These are phyloP conservation scores for Jacaranda mimosifolia DNA, from an alignment of 257 asterid species.

Conservation along the genomic window DNA sequence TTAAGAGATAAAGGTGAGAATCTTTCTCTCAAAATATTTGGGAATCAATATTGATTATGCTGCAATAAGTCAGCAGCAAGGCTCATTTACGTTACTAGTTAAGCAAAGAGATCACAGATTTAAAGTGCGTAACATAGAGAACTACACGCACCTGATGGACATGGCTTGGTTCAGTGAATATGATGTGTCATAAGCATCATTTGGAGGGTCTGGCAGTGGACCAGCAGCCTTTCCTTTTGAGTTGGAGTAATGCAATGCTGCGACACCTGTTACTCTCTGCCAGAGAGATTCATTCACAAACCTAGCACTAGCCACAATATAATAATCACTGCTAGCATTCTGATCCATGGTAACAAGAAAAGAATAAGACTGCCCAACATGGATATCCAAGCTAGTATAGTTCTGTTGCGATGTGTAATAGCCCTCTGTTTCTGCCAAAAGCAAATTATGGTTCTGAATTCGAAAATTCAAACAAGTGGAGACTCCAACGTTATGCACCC, in stretches of 20 bases:
- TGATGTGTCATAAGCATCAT: constrained; percentile 59
- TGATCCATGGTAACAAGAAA: constrained; percentile 82
- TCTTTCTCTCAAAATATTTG: too few species aligned
- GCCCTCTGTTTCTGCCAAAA: constrained; percentile 85
- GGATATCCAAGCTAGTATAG: constrained; percentile 72
- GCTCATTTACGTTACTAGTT: not conserved
- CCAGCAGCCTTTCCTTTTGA: constrained; percentile 69
- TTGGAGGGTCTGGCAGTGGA: constrained; percentile 83
- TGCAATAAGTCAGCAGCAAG: not conserved
- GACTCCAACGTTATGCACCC: constrained; percentile 87
- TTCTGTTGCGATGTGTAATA: constrained; percentile 75
- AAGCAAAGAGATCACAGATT: not conserved
- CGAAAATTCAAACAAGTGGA: constrained; percentile 84
- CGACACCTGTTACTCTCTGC: constrained; percentile 85
- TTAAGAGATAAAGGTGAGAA: not conserved
- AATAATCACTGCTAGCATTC: constrained; percentile 84
- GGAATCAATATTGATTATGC: too few species aligned
- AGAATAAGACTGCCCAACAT: constrained; percentile 83
- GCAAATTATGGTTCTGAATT: constrained; percentile 79
- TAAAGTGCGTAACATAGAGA: not conserved
- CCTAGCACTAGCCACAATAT: constrained; percentile 83
- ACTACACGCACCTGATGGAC: constrained; percentile 65
- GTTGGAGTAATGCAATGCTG: constrained; percentile 70
- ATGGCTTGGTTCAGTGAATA: constrained; percentile 76
- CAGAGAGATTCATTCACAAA: constrained; percentile 73